These are phyloP conservation scores for Hypholoma sublateritium DNA, from an alignment of 768 basidiomycete genomes.

Conservation along the genomic window DNA sequence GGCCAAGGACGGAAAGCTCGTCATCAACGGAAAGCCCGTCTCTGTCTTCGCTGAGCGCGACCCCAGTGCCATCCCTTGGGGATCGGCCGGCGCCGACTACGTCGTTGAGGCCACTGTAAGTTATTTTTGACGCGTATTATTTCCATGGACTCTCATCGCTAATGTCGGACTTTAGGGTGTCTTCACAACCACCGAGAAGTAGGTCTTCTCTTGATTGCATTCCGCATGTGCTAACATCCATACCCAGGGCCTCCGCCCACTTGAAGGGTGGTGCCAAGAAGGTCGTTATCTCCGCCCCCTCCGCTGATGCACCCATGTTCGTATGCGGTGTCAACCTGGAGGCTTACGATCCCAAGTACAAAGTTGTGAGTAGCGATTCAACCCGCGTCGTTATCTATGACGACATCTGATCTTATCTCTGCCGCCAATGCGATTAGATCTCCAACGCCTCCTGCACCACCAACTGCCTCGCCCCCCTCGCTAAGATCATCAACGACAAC, in stretches of 20 bases:
- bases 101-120: conserved; percentile 93
- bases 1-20: conserved; percentile 86
- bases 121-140: conserved; percentile 12
- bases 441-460: conserved; percentile 99
- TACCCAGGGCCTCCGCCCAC: conserved; percentile 76
- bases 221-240: conserved; percentile 8
- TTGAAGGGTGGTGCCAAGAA: conserved; percentile 99
- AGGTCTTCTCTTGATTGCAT: conserved; percentile 13
- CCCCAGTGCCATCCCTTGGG: conserved; percentile 85
- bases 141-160: conserved; percentile 16
- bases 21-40: conserved; percentile 78
- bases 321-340: conserved; percentile 96
- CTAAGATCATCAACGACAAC: conserved; percentile 97
- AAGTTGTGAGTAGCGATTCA: conserved; percentile 57
- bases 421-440: conserved; percentile 46
- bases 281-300: conserved; percentile 98
- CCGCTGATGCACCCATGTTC: conserved; percentile 95
- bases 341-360: conserved; percentile 83
- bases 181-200: conserved; percentile 96
- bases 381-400: neutral
- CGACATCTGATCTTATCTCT: conserved; percentile 7
- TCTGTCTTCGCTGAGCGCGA: conserved; percentile 83
- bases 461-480: conserved; percentile 99
- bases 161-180: conserved; percentile 63
- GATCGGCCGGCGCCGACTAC: conserved; percentile 80